phyloP scores from a whole-genome alignment of 345 rosid species.

The Noccaea caerulescens region DNA sequence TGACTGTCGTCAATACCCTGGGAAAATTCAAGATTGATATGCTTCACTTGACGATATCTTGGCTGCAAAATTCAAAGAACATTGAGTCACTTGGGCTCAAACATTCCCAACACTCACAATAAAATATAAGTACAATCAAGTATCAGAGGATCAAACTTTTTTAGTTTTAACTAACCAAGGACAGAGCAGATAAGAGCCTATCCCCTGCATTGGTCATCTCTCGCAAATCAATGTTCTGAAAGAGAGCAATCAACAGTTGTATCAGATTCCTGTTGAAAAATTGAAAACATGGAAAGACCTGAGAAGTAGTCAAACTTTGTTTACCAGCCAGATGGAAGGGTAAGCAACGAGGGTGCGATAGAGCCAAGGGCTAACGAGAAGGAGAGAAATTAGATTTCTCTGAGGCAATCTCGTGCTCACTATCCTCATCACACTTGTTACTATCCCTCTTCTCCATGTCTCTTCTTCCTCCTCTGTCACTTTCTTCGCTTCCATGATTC shows the following conservation, averaged over 20 bases:
- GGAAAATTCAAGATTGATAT: slow-evolving; percentile 81
- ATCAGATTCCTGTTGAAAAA: slow-evolving; percentile 15
- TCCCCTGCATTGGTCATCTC: slow-evolving; percentile 80
- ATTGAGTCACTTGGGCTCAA: slow-evolving; percentile 16
- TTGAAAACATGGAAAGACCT: background rate
- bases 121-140: background rate
- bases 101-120: background rate
- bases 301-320: slow-evolving; percentile 19
- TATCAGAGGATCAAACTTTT: slow-evolving; percentile 16
- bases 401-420: slow-evolving; percentile 71
- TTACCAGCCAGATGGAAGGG: slow-evolving; percentile 77
- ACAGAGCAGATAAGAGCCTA: slow-evolving; percentile 72
- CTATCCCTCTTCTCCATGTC: slow-evolving; percentile 70
- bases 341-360: slow-evolving; percentile 62
- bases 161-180: slow-evolving; percentile 56
- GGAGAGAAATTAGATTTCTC: slow-evolving; percentile 69
- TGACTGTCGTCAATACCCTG: slow-evolving; percentile 78
- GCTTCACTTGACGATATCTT: slow-evolving; percentile 70
- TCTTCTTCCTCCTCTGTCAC: slow-evolving; percentile 44
- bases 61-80: slow-evolving; percentile 51
- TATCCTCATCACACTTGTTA: slow-evolving; percentile 72
- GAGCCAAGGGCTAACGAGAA: slow-evolving; percentile 73
- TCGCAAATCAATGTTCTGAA: slow-evolving; percentile 71
- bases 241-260: slow-evolving; percentile 36
- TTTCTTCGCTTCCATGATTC: slow-evolving; percentile 43